Base-by-base conservation (phyloP, 495 filamentous ascomycete species). In the Trichoderma asperelloides region DNA sequence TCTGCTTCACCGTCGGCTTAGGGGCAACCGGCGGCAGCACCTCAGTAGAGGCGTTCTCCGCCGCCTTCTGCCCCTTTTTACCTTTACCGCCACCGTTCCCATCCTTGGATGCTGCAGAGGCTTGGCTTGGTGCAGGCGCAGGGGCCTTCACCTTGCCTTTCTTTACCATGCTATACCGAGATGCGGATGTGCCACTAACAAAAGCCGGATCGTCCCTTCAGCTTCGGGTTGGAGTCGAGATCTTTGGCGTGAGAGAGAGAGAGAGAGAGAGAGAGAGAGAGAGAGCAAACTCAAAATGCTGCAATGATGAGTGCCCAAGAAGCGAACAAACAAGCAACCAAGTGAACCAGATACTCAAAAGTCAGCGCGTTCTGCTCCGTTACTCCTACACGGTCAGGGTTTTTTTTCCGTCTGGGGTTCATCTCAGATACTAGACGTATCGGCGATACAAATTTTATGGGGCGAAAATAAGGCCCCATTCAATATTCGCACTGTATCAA, bases 1-100 rank as follows among this genome's bases (percentile, higher is more conserved):
- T 79, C 70, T 91, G 88, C 77, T 92, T 90, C 65, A 91, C 88
- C 39, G 91, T 87, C 45, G 92, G 91, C 71, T 89, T 90, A 68
- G 92, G 92, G 25, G 86, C 87, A 74, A 71, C 75, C 77, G 51
- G 78, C 62, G 57, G 64, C 25, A 43, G 8, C 65, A 23, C 6
- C 27, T 57, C 68, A 37, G 70, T 11, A 25, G 28, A 67, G 25
- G 51, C 67, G 0, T 67, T 76, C 66, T 83, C 81, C 57, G 80
- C 80, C 63, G 71, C 73, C 63, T 80, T 82, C 71, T 81, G 84
- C 16, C 72, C 69, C 63, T 85, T 83, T 27, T 80, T 73, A 16
- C 84, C 80, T 69, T 88, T 88, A 66, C 81, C 81, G 21, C 68
- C 73, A 25, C 71, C 70, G 37, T 27, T 60, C 13, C 67, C 49